Conservation (phyloP, 169 alveolate genomes). For the Cystoisospora suis region DNA sequence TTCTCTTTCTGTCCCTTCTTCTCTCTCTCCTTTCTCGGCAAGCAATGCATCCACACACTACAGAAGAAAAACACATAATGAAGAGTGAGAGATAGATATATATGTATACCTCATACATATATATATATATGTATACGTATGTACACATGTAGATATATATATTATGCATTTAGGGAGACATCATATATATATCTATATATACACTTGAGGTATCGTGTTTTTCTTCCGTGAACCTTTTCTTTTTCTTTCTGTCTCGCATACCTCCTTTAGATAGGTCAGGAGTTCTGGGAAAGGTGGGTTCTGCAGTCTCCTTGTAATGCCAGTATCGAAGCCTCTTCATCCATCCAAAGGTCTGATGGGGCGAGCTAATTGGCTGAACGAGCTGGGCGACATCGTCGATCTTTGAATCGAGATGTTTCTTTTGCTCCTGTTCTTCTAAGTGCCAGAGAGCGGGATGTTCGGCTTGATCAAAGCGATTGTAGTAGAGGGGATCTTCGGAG, state of each 20-base stretch:
- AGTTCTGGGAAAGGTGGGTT: conserved; percentile 86
- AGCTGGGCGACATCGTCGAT: conserved; percentile 76
- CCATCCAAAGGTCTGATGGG: conserved; percentile 78
- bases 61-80: too few relatives aligned
- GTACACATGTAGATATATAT: background rate
- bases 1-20: too few relatives aligned
- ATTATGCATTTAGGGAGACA: background rate
- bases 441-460: conserved; percentile 84
- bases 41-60: too few relatives aligned
- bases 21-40: too few relatives aligned
- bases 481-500: conserved; percentile 82
- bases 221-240: too few relatives aligned
- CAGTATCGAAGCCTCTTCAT: conserved; percentile 78
- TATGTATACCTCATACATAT: background rate
- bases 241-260: background rate
- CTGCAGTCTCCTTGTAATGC: conserved; percentile 86
- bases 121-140: background rate
- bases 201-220: too few relatives aligned
- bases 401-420: conserved; percentile 1
- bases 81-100: background rate
- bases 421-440: conserved; percentile 74
- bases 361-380: conserved; percentile 79
- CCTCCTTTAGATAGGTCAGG: conserved; percentile 80
- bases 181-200: too few relatives aligned
- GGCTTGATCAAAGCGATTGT: conserved; percentile 85